These are phyloP conservation scores for Ophiostoma perfectum DNA, from an alignment of 2,329 filamentous ascomycete genomes.

Conservation along the genomic window DNA sequence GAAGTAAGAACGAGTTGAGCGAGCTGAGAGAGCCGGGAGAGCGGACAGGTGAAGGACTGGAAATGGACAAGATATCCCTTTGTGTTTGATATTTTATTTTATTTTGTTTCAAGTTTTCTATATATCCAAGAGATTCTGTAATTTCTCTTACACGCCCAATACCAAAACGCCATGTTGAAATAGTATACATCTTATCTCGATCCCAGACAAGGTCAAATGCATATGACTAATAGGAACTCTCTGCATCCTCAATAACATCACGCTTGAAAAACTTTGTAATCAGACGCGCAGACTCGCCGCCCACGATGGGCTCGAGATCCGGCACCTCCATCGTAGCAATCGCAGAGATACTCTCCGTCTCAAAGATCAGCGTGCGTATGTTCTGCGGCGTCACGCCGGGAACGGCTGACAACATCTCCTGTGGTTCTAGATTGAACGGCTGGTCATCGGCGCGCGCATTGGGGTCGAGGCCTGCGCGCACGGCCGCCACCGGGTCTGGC, in stretches of 20 bases:
- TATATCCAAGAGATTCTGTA: background rate
- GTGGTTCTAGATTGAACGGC: constrained; percentile 73
- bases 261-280: constrained; percentile 76
- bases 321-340: constrained; percentile 78
- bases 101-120: background rate
- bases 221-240: background rate
- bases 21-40: background rate
- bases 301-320: constrained; percentile 69
- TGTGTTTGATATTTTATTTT: background rate
- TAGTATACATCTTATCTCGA: too few species aligned
- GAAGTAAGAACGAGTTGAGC: background rate
- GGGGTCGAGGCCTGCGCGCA: constrained; percentile 71
- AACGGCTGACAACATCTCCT: constrained; percentile 82
- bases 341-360: constrained; percentile 70
- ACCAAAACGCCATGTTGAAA: too few species aligned
- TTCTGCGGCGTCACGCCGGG: constrained; percentile 81
- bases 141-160: too few species aligned
- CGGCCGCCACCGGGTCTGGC: constrained; percentile 82
- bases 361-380: constrained; percentile 63
- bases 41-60: too few species aligned
- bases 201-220: background rate
- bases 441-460: constrained; percentile 59
- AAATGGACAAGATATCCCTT: background rate
- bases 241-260: constrained; percentile 49
- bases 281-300: constrained; percentile 68